Evolutionary conservation across 1,284 basidiomycete species (phyloP).

Genomic region (Pisolithus thermaeus): DNA sequence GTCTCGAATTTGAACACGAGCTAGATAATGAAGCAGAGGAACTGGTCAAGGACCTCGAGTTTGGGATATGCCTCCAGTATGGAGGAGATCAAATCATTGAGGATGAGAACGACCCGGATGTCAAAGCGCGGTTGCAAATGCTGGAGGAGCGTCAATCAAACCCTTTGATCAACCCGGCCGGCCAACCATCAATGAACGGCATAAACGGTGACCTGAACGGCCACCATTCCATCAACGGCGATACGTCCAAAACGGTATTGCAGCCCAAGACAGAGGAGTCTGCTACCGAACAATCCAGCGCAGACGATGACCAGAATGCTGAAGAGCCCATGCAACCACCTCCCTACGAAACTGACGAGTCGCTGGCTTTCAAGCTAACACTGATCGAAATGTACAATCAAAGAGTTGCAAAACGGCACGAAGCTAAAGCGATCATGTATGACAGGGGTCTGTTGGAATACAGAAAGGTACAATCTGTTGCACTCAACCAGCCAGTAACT

Average conservation of each 20-base stretch:
- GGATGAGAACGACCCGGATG: conserved; percentile 67
- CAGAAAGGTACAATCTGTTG: conserved; percentile 65
- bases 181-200: conserved; percentile 22
- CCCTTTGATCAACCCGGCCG: conserved; percentile 24
- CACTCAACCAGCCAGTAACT: not conserved
- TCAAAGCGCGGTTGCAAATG: conserved; percentile 62
- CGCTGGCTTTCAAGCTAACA: conserved; percentile 87
- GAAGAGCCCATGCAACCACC: conserved; percentile 67
- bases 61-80: conserved; percentile 80
- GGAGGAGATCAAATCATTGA: conserved; percentile 82
- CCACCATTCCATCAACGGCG: conserved; percentile 38
- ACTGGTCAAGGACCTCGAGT: conserved; percentile 94
- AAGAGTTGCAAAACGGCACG: conserved; percentile 82
- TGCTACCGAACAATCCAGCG: conserved; percentile 27
- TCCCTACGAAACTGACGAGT: conserved; percentile 81
- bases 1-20: conserved; percentile 97
- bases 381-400: conserved; percentile 92
- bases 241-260: conserved; percentile 34
- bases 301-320: conserved; percentile 41
- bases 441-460: conserved; percentile 90
- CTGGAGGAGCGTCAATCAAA: conserved; percentile 52
- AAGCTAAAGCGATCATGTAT: conserved; percentile 89
- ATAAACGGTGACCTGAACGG: conserved; percentile 50
- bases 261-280: conserved; percentile 46
- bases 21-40: conserved; percentile 96